These are phyloP conservation scores for Dispira simplex DNA, from an alignment of 192 early-diverging fungal species.

Conservation along the genomic window DNA sequence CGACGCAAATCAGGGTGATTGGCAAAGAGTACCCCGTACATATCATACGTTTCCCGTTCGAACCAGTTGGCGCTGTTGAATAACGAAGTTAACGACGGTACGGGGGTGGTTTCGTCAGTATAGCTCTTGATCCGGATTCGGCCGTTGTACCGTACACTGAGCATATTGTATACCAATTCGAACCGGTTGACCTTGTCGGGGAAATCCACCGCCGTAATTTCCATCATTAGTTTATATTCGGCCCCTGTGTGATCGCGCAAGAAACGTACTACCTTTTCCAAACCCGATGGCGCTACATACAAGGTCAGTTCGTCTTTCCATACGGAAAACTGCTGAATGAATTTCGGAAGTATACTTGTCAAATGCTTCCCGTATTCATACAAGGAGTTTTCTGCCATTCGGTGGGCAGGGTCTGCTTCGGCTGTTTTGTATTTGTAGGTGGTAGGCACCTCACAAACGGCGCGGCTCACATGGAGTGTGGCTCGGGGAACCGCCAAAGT, in stretches of 20 bases:
- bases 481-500: background rate
- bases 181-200: conserved; percentile 87
- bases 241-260: conserved; percentile 82
- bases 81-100: conserved; percentile 70
- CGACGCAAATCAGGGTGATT: conserved; percentile 92
- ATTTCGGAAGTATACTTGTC: conserved; percentile 76
- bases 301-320: conserved; percentile 98
- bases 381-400: conserved; percentile 16
- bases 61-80: conserved; percentile 90
- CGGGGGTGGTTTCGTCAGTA: conserved; percentile 75
- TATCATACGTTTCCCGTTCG: conserved; percentile 96
- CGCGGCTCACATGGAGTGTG: background rate
- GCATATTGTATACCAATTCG: conserved; percentile 90
- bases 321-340: conserved; percentile 90
- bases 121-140: conserved; percentile 98
- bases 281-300: conserved; percentile 69
- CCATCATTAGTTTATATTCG: conserved; percentile 85
- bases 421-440: conserved; percentile 6
- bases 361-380: conserved; percentile 87
- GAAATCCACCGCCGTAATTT: conserved; percentile 85
- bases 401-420: conserved; percentile 5
- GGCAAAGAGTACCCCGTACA: conserved; percentile 95
- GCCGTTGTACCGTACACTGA: conserved; percentile 73
- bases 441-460: background rate
- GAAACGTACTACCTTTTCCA: conserved; percentile 71